Conservation (phyloP, 495 filamentous ascomycete genomes). For the Beverwykella pulmonaria region DNA sequence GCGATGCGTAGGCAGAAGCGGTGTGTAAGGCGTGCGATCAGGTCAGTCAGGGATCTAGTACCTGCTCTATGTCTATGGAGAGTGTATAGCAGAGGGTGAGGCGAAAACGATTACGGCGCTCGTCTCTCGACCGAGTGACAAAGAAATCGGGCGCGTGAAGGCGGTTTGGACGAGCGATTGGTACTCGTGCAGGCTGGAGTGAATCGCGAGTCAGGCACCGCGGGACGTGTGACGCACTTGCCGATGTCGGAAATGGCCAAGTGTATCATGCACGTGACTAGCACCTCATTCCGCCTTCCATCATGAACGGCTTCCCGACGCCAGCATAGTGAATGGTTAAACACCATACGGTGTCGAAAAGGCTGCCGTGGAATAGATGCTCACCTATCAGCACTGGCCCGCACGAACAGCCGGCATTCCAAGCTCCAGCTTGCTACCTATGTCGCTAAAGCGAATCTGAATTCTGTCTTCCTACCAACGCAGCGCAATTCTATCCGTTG, state of each 20-base stretch:
- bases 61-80: background rate
- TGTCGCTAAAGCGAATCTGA: constrained; percentile 6
- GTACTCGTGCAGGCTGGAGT: background rate
- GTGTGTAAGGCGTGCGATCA: background rate
- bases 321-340: no score
- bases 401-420: background rate
- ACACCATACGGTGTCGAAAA: background rate
- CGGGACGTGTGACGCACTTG: constrained; percentile 29
- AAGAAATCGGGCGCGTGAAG: background rate
- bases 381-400: constrained; percentile 2
- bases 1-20: background rate
- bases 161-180: background rate
- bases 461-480: constrained; percentile 12
- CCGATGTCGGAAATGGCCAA: constrained; percentile 5
- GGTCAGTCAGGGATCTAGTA: no score
- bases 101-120: background rate
- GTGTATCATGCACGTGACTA: constrained; percentile 17
- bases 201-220: constrained; percentile 32
- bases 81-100: background rate
- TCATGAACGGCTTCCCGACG: no score
- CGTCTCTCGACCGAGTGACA: background rate
- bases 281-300: background rate
- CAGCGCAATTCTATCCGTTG: background rate
- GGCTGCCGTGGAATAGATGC: background rate
- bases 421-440: background rate